Conservation (phyloP, 345 rosid genomes). For the Eucalyptus marginata region DNA sequence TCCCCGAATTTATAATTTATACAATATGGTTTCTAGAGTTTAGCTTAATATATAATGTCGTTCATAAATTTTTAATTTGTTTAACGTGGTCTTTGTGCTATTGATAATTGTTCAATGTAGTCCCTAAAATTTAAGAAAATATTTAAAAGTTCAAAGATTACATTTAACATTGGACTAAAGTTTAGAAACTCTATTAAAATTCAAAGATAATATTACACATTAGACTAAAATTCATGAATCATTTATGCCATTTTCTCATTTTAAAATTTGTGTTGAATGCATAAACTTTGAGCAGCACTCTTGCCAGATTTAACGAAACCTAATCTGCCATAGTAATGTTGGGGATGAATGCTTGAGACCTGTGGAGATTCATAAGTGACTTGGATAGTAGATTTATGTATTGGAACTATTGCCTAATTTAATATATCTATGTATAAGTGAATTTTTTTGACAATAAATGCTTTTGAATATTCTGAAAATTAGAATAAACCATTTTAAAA, state of each 20-base stretch:
- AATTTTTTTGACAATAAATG: neutral
- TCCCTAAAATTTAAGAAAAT: neutral
- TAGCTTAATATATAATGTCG: neutral
- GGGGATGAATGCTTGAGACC: neutral
- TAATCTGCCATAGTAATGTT: neutral
- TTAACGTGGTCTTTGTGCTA: fast-evolving
- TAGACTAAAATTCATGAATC: no score
- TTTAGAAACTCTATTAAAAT: neutral
- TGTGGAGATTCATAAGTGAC: neutral
- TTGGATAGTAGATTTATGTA: neutral
- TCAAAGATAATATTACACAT: no score
- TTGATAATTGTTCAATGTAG: neutral
- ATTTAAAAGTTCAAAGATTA: neutral
- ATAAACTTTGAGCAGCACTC: neutral
- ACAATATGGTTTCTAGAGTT: neutral
- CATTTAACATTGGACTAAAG: neutral
- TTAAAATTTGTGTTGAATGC: neutral
- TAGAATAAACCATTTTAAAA: neutral
- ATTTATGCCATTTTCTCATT: neutral
- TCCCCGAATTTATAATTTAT: neutral
- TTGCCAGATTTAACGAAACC: neutral
- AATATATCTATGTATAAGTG: neutral
- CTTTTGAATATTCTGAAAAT: neutral
- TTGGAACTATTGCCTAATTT: neutral
- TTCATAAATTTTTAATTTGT: neutral